A percentile compares a stretch with the other conserved stretches of the same genome.
phyloP scores from a whole-genome alignment of 2,329 filamentous ascomycete species.

The Penicillium sp. region DNA sequence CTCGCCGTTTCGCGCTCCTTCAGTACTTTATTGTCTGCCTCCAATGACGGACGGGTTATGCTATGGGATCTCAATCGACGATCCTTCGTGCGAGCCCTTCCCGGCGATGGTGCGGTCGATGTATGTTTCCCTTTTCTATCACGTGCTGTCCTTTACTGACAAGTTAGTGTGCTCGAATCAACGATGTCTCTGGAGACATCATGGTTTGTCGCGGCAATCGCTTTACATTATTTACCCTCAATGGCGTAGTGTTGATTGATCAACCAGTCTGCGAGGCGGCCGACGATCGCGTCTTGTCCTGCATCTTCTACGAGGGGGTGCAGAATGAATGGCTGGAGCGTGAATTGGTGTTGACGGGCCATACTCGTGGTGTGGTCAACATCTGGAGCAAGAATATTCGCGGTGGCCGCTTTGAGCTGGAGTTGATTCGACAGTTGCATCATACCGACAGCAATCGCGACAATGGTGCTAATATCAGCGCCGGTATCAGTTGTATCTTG shows the following conservation, averaged over 20 bases:
- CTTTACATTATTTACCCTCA: constrained; percentile 79
- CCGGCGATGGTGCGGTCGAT: constrained; percentile 53
- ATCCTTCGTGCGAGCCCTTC: constrained; percentile 77
- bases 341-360: constrained; percentile 84
- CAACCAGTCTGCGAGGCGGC: constrained; percentile 72
- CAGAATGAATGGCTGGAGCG: constrained; percentile 90
- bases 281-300: constrained; percentile 76
- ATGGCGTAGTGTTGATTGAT: constrained; percentile 77
- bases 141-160: background rate
- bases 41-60: constrained; percentile 76
- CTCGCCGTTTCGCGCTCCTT: constrained; percentile 86
- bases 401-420: constrained; percentile 70
- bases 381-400: constrained; percentile 59
- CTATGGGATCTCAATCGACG: constrained; percentile 93
- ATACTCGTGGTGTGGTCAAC: constrained; percentile 80
- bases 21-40: constrained; percentile 81
- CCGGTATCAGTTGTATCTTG: constrained; percentile 80
- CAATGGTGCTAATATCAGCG: constrained; percentile 55
- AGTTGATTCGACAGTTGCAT: constrained; percentile 77
- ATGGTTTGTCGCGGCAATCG: constrained; percentile 76
- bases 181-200: constrained; percentile 88
- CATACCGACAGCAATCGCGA: constrained; percentile 70
- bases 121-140: constrained; percentile 26
- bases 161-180: constrained; percentile 74
- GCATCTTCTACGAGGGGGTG: constrained; percentile 88